Conservation (phyloP, 805 yeast species). For the Metschnikowia baotianmanensis region DNA sequence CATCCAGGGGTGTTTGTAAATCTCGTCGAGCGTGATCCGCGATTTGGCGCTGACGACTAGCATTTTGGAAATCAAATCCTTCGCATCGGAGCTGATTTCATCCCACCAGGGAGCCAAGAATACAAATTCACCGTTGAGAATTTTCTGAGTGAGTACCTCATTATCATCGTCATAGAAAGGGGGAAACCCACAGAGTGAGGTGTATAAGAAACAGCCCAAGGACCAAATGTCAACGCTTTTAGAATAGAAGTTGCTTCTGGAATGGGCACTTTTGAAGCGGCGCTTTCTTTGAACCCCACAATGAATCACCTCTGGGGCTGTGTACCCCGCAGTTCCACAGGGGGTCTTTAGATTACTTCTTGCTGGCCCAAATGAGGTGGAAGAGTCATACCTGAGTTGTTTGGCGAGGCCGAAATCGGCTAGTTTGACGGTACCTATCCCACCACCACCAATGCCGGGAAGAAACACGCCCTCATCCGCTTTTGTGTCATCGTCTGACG, state of each 20-base stretch:
- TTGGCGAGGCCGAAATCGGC: constrained; percentile 97
- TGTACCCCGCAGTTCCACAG: constrained; percentile 97
- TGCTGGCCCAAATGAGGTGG: constrained; percentile 5
- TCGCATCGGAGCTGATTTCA: constrained; percentile 68
- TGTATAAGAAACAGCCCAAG: constrained; percentile 91
- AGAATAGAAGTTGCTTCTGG: constrained; percentile 49
- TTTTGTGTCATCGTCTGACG: constrained; percentile 69
- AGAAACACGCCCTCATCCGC: constrained; percentile 84
- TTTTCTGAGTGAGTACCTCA: constrained; percentile 71
- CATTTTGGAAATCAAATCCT: constrained; percentile 62
- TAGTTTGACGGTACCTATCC: constrained; percentile 82
- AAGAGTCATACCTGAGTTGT: constrained; percentile 69
- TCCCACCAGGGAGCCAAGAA: constrained; percentile 90
- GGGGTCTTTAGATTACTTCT: constrained; percentile 81
- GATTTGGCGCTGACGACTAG: constrained; percentile 68
- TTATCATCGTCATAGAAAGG: constrained; percentile 89
- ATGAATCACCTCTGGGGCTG: constrained; percentile 96
- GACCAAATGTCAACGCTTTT: constrained; percentile 99
- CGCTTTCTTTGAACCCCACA: constrained; percentile 58
- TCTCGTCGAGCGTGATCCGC: constrained; percentile 69
- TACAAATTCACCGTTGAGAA: constrained; percentile 74
- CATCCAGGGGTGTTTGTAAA: constrained; percentile 78
- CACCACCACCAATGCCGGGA: constrained; percentile 87
- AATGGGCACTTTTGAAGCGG: constrained; percentile 15
- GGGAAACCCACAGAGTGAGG: constrained; percentile 94